Evolutionary conservation across 306 rosid species (phyloP).

Genomic region (Purshia tridentata): DNA sequence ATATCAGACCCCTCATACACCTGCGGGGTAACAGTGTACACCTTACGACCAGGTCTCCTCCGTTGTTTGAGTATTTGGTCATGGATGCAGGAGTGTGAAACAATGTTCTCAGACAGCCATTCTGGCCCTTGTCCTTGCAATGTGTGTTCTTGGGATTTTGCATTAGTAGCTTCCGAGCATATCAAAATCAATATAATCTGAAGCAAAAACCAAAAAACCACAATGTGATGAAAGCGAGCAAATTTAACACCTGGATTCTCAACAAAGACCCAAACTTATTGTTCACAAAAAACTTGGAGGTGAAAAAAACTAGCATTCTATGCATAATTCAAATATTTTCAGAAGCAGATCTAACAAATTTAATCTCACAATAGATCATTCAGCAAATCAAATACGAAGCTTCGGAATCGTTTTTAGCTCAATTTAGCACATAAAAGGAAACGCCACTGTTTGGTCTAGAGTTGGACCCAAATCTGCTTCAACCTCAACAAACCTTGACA

Average conservation of each 20-base stretch:
- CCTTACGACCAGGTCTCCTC: conserved; percentile 85
- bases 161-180: conserved; percentile 52
- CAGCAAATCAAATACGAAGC: conserved; percentile 4
- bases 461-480: conserved; percentile 17
- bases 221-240: background rate
- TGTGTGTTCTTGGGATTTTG: conserved; percentile 37
- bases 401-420: background rate
- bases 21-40: conserved; percentile 87
- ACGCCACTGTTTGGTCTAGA: background rate
- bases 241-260: background rate
- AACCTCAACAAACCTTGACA: background rate
- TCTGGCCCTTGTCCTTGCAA: conserved; percentile 44
- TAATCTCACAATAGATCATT: conserved; percentile 4
- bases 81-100: conserved; percentile 93
- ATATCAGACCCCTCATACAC: conserved; percentile 51
- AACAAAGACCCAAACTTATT: background rate
- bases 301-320: background rate
- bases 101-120: conserved; percentile 49
- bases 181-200: conserved; percentile 64
- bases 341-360: conserved; percentile 27
- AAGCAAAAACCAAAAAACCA: conserved; percentile 29
- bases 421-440: background rate
- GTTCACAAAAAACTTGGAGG: background rate
- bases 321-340: background rate
- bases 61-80: conserved; percentile 90